Base-by-base conservation (phyloP, 2,329 filamentous ascomycete genomes). In the Parastagonospora avenae region DNA sequence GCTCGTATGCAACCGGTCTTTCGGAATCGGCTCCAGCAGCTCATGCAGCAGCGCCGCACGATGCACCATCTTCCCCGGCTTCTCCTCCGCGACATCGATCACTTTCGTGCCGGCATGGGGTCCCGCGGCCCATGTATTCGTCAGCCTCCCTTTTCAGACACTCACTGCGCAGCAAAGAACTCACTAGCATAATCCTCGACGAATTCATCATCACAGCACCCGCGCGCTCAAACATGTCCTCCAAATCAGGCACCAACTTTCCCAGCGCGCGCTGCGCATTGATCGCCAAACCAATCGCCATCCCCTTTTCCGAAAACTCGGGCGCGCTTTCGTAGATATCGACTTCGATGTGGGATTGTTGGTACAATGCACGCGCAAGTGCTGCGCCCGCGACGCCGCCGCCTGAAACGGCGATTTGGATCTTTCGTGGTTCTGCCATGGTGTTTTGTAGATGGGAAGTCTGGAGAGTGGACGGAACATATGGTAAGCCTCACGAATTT, bases 301-400 rank as follows among this genome's bases (percentile, higher is more conserved):
- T 70, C 8, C 75, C 74, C 16, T 73, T 60, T 39, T 75, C 57
- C 46, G 53, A 56, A 70, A 73, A 54, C 46, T 49, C 35, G 42
- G 49, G 15, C 61, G 59, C 69, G 2, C 65, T 51, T 45, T 77
- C 74, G 56, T 73, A 76, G n/a, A 77, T 64, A 29, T 67, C 60
- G 5, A 73, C 60, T 15, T 69, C 53, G 27, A 76, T 54, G 45
- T 74, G 67, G 4, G 51, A 37, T 27, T 67, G 57, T 42, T 70
- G 69, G n/a, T 60, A 48, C 9, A 76, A 57, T 24, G 66, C 73
- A 0, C 64, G 66, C 7, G 72, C 67, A 4, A 77, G 70, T 12
- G 71, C 63, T 15, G 72, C 58, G 10, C 74, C 74, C 8, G 68
- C 66, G 33, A 77, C 70, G 41, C 72, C 71, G 30, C 16, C 80